Percentiles rank a stretch among this genome's conserved stretches.
Evolutionary conservation across 371 early-diverging fungal species (phyloP).

Genomic region (Mucor sp.): DNA sequence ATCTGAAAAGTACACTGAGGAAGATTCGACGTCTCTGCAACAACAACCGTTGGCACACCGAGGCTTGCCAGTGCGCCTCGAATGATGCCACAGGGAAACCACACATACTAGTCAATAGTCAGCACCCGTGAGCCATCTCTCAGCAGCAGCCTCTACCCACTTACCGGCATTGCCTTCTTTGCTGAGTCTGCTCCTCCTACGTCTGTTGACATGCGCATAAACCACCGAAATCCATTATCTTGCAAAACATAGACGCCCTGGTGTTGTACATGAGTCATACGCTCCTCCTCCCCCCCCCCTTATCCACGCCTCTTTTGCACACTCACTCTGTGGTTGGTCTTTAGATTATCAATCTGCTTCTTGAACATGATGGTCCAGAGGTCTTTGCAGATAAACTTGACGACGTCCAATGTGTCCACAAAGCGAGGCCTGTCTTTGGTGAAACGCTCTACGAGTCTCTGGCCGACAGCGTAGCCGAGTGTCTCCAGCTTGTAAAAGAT

Average conservation of each 20-base stretch:
- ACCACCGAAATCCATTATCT: slow-evolving; percentile 96
- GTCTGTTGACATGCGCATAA: slow-evolving; percentile 85
- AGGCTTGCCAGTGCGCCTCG: slow-evolving; percentile 90
- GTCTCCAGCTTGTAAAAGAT: slow-evolving; percentile 85
- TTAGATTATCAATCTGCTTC: slow-evolving; percentile 96
- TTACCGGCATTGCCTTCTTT: slow-evolving; percentile 77
- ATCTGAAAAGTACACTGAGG: slow-evolving; percentile 79
- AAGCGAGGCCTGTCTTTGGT: slow-evolving; percentile 85
- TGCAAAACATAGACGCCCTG: slow-evolving; percentile 98
- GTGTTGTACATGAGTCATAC: not conserved
- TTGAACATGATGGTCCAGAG: slow-evolving; percentile 93
- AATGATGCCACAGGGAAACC: slow-evolving; percentile 95
- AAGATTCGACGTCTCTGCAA: slow-evolving; percentile 83
- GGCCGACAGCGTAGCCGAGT: slow-evolving; percentile 89
- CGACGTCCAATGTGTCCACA: slow-evolving; percentile 88
- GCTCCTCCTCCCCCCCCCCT: not conserved
- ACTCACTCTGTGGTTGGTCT: slow-evolving; percentile 93
- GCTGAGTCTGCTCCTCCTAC: slow-evolving; percentile 77
- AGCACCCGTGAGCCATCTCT: too few species aligned
- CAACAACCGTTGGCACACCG: slow-evolving; percentile 85
- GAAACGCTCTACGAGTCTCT: slow-evolving; percentile 83
- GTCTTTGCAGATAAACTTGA: slow-evolving; percentile 98
- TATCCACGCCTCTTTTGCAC: not conserved
- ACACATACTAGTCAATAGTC: slow-evolving; percentile 66
- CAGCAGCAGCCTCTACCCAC: slow-evolving; percentile 8